Evolutionary conservation across 805 yeast species (phyloP), one percentile per base, ranked within the genome.

Genomic region (Nakazawaea holstii): DNA sequence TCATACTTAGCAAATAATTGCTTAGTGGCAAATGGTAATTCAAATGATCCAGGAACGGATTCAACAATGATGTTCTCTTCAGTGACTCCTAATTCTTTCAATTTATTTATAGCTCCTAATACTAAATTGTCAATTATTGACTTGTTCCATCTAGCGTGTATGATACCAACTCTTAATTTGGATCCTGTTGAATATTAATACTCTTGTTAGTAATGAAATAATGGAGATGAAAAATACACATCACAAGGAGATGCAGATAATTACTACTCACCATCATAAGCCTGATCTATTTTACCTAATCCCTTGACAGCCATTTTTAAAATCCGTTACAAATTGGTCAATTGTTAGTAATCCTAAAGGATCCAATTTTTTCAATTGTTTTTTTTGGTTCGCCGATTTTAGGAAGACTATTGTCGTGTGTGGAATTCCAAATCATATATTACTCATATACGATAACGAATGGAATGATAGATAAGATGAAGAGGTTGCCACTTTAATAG

Each of bases 71-170:
- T 90, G 67, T 90, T 87, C 53, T 79, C 84, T 55, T 81, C 82
- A 56, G 71, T 66, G 28, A 94, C 98, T 27, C 90, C 90, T 47
- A 85, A 67, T 39, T 74, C 76, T 40, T 58, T 54, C 61, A 91
- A 68, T 62, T 78, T 77, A 30, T 69, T 64, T 33, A 80, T 65
- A 24, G 94, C 90, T 46, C 98, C 98, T 30, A 76, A 68, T 6
- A 91, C 91, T 40, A 94, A 72, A 11, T 88, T 84, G 40, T 80
- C 82, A 57, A 94, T 89, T 53, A 94, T 80, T 41, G 71, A 68
- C 35, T 70, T 65, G 67, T 94, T 94, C 99, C 99, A 94, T 66
- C 99, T 86, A 13, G 99, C 97, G 65, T 91, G 97, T 49, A 94
- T 77, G 60, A 94, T 89, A 32, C 92, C 97, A 46, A 94, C 73